phyloP scores from a whole-genome alignment of 228 moss, liverwort and hornwort species.

The Sphagnum magellanicum region DNA sequence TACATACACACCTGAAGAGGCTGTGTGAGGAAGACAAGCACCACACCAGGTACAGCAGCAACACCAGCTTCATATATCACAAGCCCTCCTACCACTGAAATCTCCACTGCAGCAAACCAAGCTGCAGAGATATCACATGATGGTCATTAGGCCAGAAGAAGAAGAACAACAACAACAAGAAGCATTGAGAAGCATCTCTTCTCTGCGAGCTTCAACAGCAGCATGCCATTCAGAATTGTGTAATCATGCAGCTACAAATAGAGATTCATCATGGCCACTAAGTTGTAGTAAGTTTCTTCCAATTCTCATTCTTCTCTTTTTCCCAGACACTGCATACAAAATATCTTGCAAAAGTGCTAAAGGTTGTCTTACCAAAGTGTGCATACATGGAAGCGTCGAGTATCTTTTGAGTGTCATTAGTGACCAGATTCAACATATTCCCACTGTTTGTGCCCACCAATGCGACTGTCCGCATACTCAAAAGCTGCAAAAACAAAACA shows the following conservation, averaged over 20 bases:
- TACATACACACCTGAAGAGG: conserved; percentile 50
- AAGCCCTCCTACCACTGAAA: conserved; percentile 44
- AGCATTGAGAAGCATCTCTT: no score
- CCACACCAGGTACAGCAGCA: conserved; percentile 66
- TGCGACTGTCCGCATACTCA: conserved; percentile 68
- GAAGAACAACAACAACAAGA: no score
- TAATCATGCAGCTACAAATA: no score
- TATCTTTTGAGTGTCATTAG: conserved; percentile 84
- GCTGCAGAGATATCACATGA: conserved; percentile 11
- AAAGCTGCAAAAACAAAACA: conserved; percentile 31
- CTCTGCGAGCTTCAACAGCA: no score
- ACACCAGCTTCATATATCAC: conserved; percentile 60
- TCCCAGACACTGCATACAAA: no score
- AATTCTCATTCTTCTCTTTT: no score
- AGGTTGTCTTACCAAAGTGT: conserved; percentile 33
- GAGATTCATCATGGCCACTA: no score
- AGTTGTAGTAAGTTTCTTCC: no score
- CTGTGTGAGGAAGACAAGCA: conserved; percentile 53
- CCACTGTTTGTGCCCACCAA: conserved; percentile 74
- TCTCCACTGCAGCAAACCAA: conserved; percentile 45
- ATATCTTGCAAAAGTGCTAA: no score
- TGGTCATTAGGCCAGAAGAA: no score
- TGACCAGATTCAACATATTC: conserved; percentile 80
- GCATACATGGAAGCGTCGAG: conserved; percentile 45
- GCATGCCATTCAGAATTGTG: no score